These are phyloP conservation scores for Aphanoascus verrucosus DNA, from an alignment of 2,329 filamentous ascomycete species.

Conservation along the genomic window DNA sequence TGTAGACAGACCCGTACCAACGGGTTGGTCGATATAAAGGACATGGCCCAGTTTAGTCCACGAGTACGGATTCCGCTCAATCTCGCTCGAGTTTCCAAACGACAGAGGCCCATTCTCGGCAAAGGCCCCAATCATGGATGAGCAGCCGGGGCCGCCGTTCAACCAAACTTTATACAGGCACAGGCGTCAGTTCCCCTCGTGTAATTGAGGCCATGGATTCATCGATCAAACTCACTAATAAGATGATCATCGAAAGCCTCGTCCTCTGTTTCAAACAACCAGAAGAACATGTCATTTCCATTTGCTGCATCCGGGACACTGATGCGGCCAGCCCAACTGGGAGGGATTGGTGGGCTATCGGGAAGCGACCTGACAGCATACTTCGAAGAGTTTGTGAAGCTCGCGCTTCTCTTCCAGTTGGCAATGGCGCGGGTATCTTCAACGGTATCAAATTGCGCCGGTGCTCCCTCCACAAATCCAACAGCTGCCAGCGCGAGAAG, in stretches of 20 bases:
- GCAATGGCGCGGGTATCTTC: not conserved
- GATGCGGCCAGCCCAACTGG: constrained; percentile 29
- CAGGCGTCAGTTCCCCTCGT: not conserved
- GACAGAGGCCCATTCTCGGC: constrained; percentile 28
- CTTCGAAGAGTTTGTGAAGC: not conserved
- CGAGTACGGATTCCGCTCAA: constrained; percentile 15
- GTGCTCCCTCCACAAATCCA: not conserved
- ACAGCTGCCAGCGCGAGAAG: not conserved
- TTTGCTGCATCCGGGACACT: constrained; percentile 21
- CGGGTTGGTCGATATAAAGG: constrained; percentile 31
- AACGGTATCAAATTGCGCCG: not conserved
- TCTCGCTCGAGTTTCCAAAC: constrained; percentile 21
- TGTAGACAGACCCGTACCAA: constrained; percentile 28
- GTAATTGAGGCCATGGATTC: not conserved
- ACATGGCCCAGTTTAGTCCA: constrained; percentile 23
- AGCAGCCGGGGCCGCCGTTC: constrained; percentile 17
- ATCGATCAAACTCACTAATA: constrained; percentile 22
- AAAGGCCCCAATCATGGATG: constrained; percentile 17
- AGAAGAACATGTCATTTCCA: constrained; percentile 30
- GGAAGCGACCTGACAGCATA: constrained; percentile 23
- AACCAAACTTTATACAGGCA: constrained; percentile 15
- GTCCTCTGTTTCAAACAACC: constrained; percentile 28
- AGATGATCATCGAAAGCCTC: constrained; percentile 24
- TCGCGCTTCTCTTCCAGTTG: not conserved
- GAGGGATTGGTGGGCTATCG: constrained; percentile 21